These are phyloP conservation scores for Globisporangium acanthophoron DNA, from an alignment of 352 stramenopile genomes.

Conservation along the genomic window DNA sequence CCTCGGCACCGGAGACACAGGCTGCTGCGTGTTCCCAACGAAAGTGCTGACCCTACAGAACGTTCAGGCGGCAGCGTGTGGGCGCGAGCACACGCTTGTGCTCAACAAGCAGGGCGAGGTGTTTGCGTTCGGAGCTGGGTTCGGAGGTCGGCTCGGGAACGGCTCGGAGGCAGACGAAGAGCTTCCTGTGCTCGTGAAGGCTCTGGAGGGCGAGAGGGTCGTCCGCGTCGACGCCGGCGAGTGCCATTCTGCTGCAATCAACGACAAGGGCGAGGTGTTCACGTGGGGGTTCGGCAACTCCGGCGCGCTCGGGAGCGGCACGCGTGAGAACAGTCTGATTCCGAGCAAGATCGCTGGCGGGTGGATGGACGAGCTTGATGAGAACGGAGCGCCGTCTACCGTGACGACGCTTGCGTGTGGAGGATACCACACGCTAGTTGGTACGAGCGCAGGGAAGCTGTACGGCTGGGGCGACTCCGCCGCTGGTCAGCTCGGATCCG, in stretches of 20 bases:
- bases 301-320: slow-evolving; percentile 63
- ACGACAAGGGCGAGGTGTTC: slow-evolving; percentile 56
- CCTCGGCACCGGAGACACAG: slow-evolving; percentile 72
- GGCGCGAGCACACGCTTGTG: slow-evolving; percentile 75
- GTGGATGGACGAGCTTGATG: slow-evolving; percentile 16
- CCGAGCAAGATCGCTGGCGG: slow-evolving; percentile 33
- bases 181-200: slow-evolving; percentile 30
- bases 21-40: slow-evolving; percentile 49
- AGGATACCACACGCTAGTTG: slow-evolving; percentile 68
- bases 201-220: slow-evolving; percentile 33
- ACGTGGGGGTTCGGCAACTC: slow-evolving; percentile 86
- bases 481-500: slow-evolving; percentile 58
- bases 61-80: slow-evolving; percentile 58
- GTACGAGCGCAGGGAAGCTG: slow-evolving; percentile 37
- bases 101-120: slow-evolving; percentile 47
- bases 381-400: slow-evolving; percentile 3
- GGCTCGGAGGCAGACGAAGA: slow-evolving; percentile 58
- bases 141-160: slow-evolving; percentile 71
- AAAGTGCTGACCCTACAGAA: slow-evolving; percentile 46
- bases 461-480: slow-evolving; percentile 79
- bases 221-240: slow-evolving; percentile 63
- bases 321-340: slow-evolving; percentile 46
- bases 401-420: slow-evolving; percentile 54
- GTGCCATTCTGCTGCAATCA: slow-evolving; percentile 75
- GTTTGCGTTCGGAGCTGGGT: slow-evolving; percentile 72